These are phyloP conservation scores for Vaccinium macrocarpon DNA, from an alignment of 148 eudicot genomes.

Conservation along the genomic window DNA sequence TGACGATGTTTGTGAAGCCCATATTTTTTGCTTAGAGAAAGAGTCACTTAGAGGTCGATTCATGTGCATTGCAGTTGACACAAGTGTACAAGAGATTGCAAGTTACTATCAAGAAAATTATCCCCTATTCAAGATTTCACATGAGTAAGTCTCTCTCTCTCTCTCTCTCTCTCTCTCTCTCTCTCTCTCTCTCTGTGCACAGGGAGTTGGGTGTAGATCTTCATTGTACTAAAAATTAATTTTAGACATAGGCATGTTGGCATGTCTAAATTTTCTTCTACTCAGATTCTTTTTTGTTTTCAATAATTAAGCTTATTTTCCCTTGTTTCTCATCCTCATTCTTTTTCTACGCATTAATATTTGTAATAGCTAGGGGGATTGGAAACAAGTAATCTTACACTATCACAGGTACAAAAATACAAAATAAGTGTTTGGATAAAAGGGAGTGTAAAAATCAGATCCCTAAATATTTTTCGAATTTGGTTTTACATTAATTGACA, in stretches of 20 bases:
- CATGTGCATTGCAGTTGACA: conserved; percentile 23
- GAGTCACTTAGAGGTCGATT: conserved; percentile 34
- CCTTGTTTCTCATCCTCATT: too few relatives aligned
- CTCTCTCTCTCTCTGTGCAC: not conserved
- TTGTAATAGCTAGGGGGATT: too few relatives aligned
- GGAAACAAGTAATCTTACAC: too few relatives aligned
- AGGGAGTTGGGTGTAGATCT: not conserved
- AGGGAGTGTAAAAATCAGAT: too few relatives aligned
- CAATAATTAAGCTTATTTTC: not conserved
- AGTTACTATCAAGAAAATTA: not conserved
- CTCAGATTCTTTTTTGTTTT: not conserved
- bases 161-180: not conserved
- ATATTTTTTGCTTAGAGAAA: conserved; percentile 37
- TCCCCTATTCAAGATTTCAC: not conserved
- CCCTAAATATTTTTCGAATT: too few relatives aligned
- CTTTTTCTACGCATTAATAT: too few relatives aligned
- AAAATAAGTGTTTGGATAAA: too few relatives aligned
- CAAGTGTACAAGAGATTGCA: not conserved
- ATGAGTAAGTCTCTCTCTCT: not conserved
- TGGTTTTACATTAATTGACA: too few relatives aligned
- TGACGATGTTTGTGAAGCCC: conserved; percentile 35
- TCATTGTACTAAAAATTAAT: not conserved
- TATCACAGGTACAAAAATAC: too few relatives aligned
- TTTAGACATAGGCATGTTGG: not conserved
- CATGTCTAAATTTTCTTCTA: not conserved